These are phyloP conservation scores for Rutstroemia sp. DNA, from an alignment of 2,329 filamentous ascomycete genomes.

Conservation along the genomic window DNA sequence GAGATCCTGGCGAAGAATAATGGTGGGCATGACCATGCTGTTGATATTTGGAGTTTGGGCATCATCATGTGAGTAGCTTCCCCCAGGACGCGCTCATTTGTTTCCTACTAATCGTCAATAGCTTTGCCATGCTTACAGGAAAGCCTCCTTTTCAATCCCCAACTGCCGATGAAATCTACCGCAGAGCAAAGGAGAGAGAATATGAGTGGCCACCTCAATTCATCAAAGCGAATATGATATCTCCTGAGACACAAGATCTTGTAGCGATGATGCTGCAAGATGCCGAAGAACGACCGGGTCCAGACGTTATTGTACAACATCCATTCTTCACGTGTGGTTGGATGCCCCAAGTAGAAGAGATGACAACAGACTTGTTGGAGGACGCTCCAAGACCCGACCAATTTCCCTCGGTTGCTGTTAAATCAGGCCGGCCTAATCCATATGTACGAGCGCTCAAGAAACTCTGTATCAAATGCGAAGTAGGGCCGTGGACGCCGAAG, in stretches of 20 bases:
- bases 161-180: slow-evolving; percentile 80
- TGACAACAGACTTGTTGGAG: slow-evolving; percentile 51
- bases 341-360: slow-evolving; percentile 56
- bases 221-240: slow-evolving; percentile 62
- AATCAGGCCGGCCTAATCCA: slow-evolving; percentile 33
- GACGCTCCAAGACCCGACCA: slow-evolving; percentile 48
- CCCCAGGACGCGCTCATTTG: neutral
- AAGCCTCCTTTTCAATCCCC: slow-evolving; percentile 94
- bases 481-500: slow-evolving; percentile 48
- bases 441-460: slow-evolving; percentile 44
- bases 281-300: slow-evolving; percentile 65
- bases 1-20: slow-evolving; percentile 93
- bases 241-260: slow-evolving; percentile 67
- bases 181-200: slow-evolving; percentile 59
- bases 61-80: slow-evolving; percentile 71
- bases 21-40: slow-evolving; percentile 93
- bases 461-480: slow-evolving; percentile 50
- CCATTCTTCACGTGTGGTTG: slow-evolving; percentile 72
- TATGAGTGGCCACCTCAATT: slow-evolving; percentile 72
- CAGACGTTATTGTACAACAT: slow-evolving; percentile 73
- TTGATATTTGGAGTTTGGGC: slow-evolving; percentile 96
- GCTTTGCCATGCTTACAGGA: slow-evolving; percentile 93
- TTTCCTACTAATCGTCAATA: slow-evolving; percentile 33
- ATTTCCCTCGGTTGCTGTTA: slow-evolving; percentile 42
- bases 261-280: slow-evolving; percentile 71